Conservation (phyloP, 2,329 filamentous ascomycete genomes). For the Pestalotiopsis sp. region DNA sequence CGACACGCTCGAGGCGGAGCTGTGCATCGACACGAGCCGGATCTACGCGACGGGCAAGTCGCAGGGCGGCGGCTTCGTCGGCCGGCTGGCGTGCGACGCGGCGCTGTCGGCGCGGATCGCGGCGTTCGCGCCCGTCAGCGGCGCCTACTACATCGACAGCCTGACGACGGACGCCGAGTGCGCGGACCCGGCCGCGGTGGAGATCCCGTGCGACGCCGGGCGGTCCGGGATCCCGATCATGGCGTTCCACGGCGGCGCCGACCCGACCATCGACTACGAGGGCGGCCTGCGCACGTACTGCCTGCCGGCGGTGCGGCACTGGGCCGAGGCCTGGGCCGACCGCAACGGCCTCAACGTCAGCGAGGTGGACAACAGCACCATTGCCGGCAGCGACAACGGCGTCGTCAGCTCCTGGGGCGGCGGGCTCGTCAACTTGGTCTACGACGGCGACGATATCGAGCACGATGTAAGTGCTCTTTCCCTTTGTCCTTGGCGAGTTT, state of each 20-base stretch:
- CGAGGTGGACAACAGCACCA: conserved; percentile 2
- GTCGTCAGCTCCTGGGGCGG: conserved; percentile 3
- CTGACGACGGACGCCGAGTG: conserved; percentile 19
- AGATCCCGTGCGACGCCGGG: conserved; percentile 34
- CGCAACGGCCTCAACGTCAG: conserved; percentile 23
- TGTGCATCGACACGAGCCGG: conserved; percentile 18
- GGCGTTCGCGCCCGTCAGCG: conserved; percentile 19
- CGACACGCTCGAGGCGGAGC: conserved; percentile 21
- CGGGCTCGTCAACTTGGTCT: conserved; percentile 15
- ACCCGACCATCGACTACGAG: conserved; percentile 44
- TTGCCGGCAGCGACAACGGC: conserved; percentile 5
- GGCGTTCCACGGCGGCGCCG: conserved; percentile 48
- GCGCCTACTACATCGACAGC: conserved; percentile 16
- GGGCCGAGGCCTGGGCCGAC: conserved; percentile 36
- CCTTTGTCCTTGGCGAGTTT: background rate
- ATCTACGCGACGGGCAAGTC: conserved; percentile 21
- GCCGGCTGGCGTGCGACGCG: conserved; percentile 16
- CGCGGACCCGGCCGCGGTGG: conserved; percentile 31
- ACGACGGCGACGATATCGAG: conserved; percentile 14
- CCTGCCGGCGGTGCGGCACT: conserved; percentile 42
- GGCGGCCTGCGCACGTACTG: conserved; percentile 40
- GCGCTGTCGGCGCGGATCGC: conserved; percentile 12
- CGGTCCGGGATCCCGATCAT: conserved; percentile 42
- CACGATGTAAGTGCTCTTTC: conserved; percentile 1
- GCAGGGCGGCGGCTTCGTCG: conserved; percentile 19